Percentiles rank a stretch among this genome's conserved stretches.
Evolutionary conservation across 176 grass and related monocot species (phyloP).

Genomic region (Eremochloa ophiuroides): DNA sequence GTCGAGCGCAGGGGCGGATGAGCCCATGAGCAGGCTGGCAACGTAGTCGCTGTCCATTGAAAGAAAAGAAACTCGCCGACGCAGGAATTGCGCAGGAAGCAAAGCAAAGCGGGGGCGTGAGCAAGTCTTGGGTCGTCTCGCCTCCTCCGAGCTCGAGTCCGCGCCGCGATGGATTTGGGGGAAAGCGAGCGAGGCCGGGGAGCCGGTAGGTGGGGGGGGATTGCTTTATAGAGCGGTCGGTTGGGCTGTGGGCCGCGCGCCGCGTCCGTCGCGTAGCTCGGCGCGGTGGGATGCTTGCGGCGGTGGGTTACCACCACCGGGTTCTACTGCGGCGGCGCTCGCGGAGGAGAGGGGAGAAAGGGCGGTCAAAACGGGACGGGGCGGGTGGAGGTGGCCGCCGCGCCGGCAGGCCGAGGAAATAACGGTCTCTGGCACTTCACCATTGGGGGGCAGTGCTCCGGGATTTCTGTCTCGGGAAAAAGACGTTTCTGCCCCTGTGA

Average conservation of each 20-base stretch:
- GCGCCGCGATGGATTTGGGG: slow-evolving; percentile 13
- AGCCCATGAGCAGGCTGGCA: slow-evolving; percentile 34
- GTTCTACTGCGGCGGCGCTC: not conserved
- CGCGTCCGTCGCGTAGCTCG: not conserved
- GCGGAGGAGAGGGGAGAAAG: not conserved
- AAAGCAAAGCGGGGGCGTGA: not conserved
- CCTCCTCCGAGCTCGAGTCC: not conserved
- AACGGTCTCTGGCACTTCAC: not conserved
- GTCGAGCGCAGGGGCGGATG: slow-evolving; percentile 21
- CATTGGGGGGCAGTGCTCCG: slow-evolving; percentile 18
- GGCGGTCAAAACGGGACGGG: slow-evolving; percentile 23
- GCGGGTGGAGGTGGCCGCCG: not conserved
- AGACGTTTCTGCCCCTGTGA: not conserved
- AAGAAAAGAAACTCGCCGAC: not conserved
- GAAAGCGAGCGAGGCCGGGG: not conserved
- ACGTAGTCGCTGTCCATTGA: slow-evolving; percentile 49
- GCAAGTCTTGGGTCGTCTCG: not conserved
- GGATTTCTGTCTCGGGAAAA: slow-evolving; percentile 1
- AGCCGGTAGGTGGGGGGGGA: slow-evolving; percentile 11
- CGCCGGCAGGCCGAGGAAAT: slow-evolving; percentile 1
- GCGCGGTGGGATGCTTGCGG: slow-evolving; percentile 34
- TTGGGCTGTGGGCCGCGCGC: not conserved
- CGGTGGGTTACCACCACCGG: slow-evolving; percentile 7
- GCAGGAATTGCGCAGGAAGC: slow-evolving; percentile 44
- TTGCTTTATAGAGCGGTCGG: slow-evolving; percentile 34